Evolutionary conservation across 768 basidiomycete genomes (phyloP).

Genomic region (Melanogaster broomeanus): DNA sequence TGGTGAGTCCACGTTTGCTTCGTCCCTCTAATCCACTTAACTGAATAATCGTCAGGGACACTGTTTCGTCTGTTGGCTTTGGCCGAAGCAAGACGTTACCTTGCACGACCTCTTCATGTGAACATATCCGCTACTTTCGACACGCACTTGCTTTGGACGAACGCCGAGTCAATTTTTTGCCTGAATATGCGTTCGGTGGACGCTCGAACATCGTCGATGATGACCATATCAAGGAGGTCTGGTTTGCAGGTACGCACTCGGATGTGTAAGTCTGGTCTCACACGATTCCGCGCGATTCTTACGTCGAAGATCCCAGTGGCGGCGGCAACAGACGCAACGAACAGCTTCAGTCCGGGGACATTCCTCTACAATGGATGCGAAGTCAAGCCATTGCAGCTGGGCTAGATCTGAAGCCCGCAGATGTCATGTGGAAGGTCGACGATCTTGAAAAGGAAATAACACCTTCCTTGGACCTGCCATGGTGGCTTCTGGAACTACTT

Average conservation of each 20-base stretch:
- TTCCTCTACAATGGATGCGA: conserved; percentile 34
- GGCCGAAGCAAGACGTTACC: conserved; percentile 33
- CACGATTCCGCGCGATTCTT: background rate
- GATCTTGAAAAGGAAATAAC: conserved; percentile 26
- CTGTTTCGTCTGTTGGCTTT: conserved; percentile 47
- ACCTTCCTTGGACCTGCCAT: conserved; percentile 9
- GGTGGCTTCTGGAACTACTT: conserved; percentile 27
- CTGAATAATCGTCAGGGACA: conserved; percentile 37
- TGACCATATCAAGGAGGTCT: conserved; percentile 40
- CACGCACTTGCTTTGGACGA: conserved; percentile 52
- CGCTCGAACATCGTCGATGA: conserved; percentile 8
- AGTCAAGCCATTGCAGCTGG: conserved; percentile 29
- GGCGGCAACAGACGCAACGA: conserved; percentile 31
- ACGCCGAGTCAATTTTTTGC: conserved; percentile 47
- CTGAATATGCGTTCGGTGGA: conserved; percentile 41
- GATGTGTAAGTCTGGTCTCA: conserved; percentile 35
- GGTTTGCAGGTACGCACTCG: conserved; percentile 43
- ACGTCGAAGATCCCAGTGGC: conserved; percentile 16
- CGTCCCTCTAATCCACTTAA: background rate
- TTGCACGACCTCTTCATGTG: conserved; percentile 26
- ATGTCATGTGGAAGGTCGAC: conserved; percentile 30
- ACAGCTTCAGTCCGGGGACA: conserved; percentile 27
- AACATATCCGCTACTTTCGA: conserved; percentile 44
- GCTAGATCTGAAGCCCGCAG: conserved; percentile 19
- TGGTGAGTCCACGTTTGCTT: conserved; percentile 33